Base-by-base conservation (phyloP, 257 asterid genomes). In the Osmanthus fragrans region DNA sequence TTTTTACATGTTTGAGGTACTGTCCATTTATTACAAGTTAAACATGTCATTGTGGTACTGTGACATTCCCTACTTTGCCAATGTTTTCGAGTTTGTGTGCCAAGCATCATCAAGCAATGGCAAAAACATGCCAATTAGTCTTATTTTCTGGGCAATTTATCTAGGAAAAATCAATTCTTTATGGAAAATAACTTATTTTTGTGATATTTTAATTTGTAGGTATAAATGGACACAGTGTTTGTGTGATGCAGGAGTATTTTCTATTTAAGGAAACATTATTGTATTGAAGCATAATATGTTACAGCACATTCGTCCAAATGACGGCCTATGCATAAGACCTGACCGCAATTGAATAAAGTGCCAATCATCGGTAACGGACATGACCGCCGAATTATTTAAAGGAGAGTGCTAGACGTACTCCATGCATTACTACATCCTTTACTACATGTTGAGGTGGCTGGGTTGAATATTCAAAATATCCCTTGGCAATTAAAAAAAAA, bases 231-330 rank as follows among this genome's bases (percentile, higher is more conserved):
- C 70, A 76, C 75, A 30, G 30, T 23, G 65, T 71, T 3, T 72
- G 69, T 63, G 27, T 75, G 74, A 51, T 27, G 72, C 71, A 72
- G 82, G 71, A 77, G 70, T 76, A 72, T 58, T 74, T 79, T 76
- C 77, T 72, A 67, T 73, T 78, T 81, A 83, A 73, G 76, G 67
- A 58, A 75, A 54, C 79, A 76, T 75, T 72, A 58, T 25, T 30
- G 9, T 19, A 60, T 8, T 74, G 56, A 21, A 23, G 51, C 23
- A 19, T 56, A 37, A 32, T 32, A 32, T 32, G 3, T 33, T 36
- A 16, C 47, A 51, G 47, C 76, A 67, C 67, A 81, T 75, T 69
- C 76, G 70, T 79, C 85, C 85, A 80, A 76, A 71, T 72, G 83
- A 80, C 88, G 80, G 86, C 86, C 58, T 4, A 15, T 47, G 58